Evolutionary conservation across 495 filamentous ascomycete genomes (phyloP).

Genomic region (Zalerion maritima): DNA sequence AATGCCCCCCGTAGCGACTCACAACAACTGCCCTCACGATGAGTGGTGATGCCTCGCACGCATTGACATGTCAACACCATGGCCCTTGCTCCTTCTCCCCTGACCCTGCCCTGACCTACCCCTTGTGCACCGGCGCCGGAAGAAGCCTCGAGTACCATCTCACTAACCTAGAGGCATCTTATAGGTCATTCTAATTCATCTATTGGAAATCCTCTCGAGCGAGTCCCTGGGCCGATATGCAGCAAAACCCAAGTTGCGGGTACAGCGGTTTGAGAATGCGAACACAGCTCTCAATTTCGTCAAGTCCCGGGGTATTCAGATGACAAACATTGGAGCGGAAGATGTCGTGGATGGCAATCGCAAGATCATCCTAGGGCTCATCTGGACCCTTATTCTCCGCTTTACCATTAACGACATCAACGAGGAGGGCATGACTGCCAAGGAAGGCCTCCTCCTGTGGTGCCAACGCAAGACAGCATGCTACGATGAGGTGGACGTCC

Average conservation of each 20-base stretch:
- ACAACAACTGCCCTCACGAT: background rate
- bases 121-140: slow-evolving; percentile 1
- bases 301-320: slow-evolving; percentile 76
- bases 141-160: slow-evolving; percentile 3
- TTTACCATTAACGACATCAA: slow-evolving; percentile 99
- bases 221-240: slow-evolving; percentile 96
- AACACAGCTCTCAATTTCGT: slow-evolving; percentile 91
- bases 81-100: slow-evolving; percentile 1
- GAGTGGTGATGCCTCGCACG: no score
- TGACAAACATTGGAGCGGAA: slow-evolving; percentile 97
- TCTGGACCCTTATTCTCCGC: slow-evolving; percentile 93
- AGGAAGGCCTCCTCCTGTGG: slow-evolving; percentile 90
- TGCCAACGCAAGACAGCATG: slow-evolving; percentile 97
- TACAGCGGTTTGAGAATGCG: slow-evolving; percentile 97
- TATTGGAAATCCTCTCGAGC: slow-evolving; percentile 85
- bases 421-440: slow-evolving; percentile 92
- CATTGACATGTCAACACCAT: background rate
- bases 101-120: slow-evolving; percentile 1
- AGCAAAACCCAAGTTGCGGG: slow-evolving; percentile 83
- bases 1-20: slow-evolving; percentile 1
- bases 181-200: slow-evolving; percentile 85
- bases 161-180: background rate
- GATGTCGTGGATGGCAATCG: slow-evolving; percentile 96
- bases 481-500: slow-evolving; percentile 89
- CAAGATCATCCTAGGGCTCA: slow-evolving; percentile 92